phyloP scores from a whole-genome alignment of 371 early-diverging fungal species.

The Mortierella sp. region DNA sequence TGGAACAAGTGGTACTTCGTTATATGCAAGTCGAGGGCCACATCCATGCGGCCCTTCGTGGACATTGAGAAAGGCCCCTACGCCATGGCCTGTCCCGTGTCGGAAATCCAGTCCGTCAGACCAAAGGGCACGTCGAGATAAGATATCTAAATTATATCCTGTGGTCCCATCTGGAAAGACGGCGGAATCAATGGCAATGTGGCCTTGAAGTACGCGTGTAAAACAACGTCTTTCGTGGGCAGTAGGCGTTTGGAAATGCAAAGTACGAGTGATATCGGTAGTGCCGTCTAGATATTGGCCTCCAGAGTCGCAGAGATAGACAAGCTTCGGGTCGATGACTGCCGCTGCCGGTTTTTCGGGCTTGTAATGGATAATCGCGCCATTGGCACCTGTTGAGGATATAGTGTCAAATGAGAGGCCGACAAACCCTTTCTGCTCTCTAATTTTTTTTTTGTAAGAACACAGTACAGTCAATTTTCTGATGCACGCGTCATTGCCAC shows the following conservation, averaged over 20 bases:
- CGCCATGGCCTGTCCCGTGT: conserved; percentile 99
- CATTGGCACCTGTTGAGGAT: conserved; percentile 95
- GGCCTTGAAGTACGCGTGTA: conserved; percentile 99
- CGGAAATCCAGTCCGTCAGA: conserved; percentile 96
- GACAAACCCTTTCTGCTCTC: conserved; percentile 78
- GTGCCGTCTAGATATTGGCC: conserved; percentile 99
- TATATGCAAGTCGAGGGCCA: conserved; percentile 78
- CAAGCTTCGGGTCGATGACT: conserved; percentile 71
- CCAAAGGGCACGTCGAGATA: conserved; percentile 96
- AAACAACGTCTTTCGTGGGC: conserved; percentile 91
- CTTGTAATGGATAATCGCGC: conserved; percentile 99
- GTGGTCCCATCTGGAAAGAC: conserved; percentile 92
- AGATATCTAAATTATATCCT: conserved; percentile 89
- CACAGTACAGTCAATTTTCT: background rate
- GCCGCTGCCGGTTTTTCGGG: conserved; percentile 84
- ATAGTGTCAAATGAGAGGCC: conserved; percentile 98
- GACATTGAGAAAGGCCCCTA: conserved; percentile 98
- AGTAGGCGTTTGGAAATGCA: conserved; percentile 92
- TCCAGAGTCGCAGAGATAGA: conserved; percentile 98
- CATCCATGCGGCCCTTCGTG: conserved; percentile 99
- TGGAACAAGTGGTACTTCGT: conserved; percentile 77
- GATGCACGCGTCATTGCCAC: no score
- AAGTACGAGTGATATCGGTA: conserved; percentile 98
- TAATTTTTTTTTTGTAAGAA: conserved; percentile 16
- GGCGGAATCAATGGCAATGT: conserved; percentile 90